Percentiles rank a stretch among this genome's conserved stretches.
Conservation (phyloP, 2,329 filamentous ascomycete species). For the Colletotrichum eremochloae region DNA sequence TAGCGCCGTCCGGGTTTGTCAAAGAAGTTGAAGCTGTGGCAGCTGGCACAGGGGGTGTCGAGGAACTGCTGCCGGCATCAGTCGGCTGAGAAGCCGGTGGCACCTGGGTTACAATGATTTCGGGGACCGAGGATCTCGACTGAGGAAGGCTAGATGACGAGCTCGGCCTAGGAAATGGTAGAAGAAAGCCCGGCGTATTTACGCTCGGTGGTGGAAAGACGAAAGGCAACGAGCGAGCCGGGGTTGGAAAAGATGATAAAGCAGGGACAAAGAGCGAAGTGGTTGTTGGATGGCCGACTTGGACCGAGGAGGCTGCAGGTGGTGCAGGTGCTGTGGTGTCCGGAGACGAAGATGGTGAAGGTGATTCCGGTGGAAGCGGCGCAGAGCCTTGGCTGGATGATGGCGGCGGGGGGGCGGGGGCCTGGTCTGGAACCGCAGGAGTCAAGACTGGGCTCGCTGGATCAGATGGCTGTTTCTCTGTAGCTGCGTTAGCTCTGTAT, state of each 20-base stretch:
- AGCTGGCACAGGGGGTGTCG: conserved; percentile 18
- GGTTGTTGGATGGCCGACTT: conserved; percentile 12
- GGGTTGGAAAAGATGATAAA: conserved; percentile 5
- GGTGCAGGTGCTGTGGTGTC: conserved; percentile 1
- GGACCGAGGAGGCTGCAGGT: conserved; percentile 5
- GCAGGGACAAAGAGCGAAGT: conserved; percentile 4
- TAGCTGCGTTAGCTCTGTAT: conserved; percentile 15
- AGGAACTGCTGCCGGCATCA: conserved; percentile 27
- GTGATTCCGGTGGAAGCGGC: conserved; percentile 4
- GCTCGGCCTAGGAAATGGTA: conserved; percentile 16
- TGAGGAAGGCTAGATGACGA: conserved; percentile 7
- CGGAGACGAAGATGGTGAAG: conserved; percentile 3
- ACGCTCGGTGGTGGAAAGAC: conserved; percentile 6
- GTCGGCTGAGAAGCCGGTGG: conserved; percentile 22
- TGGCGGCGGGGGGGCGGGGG: conserved; percentile 17
- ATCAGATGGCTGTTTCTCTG: conserved; percentile 20
- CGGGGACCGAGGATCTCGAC: conserved; percentile 18
- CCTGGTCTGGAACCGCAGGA: conserved; percentile 16
- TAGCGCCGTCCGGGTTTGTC: conserved; percentile 28
- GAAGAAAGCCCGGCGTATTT: background rate
- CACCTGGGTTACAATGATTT: background rate
- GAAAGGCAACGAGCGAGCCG: conserved; percentile 5
- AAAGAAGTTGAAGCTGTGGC: conserved; percentile 32
- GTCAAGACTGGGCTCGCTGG: conserved; percentile 11
- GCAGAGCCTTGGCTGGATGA: background rate